A percentile compares a stretch with the other conserved stretches of the same genome.
These are phyloP conservation scores for Acanthamoeba lenticulata DNA, from an alignment of 208 protist genomes.

Conservation along the genomic window DNA sequence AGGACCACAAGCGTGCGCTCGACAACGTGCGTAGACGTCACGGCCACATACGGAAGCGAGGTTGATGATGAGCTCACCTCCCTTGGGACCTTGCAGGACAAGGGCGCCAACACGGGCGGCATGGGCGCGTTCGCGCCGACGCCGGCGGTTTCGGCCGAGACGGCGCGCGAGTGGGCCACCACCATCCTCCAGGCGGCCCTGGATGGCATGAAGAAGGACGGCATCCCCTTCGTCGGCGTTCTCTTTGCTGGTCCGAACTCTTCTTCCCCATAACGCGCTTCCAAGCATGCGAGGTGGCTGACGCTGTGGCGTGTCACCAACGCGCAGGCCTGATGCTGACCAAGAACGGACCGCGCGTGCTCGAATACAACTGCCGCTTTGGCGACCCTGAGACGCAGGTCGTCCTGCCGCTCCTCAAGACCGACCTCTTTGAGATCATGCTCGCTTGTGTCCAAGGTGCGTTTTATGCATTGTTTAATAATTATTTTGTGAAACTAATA, in stretches of 20 bases:
- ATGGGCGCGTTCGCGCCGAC: constrained; percentile 86
- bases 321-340: constrained; percentile 80
- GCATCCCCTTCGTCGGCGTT: constrained; percentile 83
- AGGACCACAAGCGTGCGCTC: constrained; percentile 84
- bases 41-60: too few species aligned
- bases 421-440: constrained; percentile 73
- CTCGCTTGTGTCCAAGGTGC: constrained; percentile 50
- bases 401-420: constrained; percentile 77
- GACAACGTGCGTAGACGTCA: constrained; percentile 62
- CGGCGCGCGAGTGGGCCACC: neutral
- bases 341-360: constrained; percentile 69
- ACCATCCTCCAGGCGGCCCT: constrained; percentile 83
- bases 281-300: too few species aligned
- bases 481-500: too few species aligned
- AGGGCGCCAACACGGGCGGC: constrained; percentile 86
- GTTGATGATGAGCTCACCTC: neutral
- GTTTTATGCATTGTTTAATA: neutral
- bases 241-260: constrained; percentile 81
- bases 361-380: constrained; percentile 87
- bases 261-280: too few species aligned
- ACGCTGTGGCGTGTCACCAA: too few species aligned
- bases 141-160: constrained; percentile 64
- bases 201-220: constrained; percentile 83
- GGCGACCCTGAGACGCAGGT: constrained; percentile 88
- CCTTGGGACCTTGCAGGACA: constrained; percentile 12